Base-by-base conservation (phyloP, 225 moss, liverwort and hornwort genomes). In the Polytrichum commune region DNA sequence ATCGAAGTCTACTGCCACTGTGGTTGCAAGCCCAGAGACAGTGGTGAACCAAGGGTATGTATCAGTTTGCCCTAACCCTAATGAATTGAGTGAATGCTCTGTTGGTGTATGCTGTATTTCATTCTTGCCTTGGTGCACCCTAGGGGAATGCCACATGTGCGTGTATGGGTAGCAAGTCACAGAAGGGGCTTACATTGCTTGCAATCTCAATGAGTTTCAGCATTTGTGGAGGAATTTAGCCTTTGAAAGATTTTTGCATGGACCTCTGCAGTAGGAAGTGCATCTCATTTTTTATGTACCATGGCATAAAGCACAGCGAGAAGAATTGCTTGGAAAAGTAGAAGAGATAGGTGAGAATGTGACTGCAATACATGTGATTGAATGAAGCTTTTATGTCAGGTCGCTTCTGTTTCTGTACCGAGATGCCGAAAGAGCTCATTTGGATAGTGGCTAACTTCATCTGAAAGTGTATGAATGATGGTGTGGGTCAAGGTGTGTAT, bases 1-100 rank as follows among this genome's bases (percentile, higher is more conserved):
- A 67, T 60, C 76, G 60, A 79, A 81, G 74, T 72, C 74, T 2
- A 65, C 66, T 66, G 60, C 78, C 73, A 75, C 73, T 62, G 65
- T 73, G 60, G 76, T 78, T 26, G 13, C 72, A 65, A 72, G 68
- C 27, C 73, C 30, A 9, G 25, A 54, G 56, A 76, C 81, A 56
- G 76, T 68, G 83, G 80, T 64, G 18, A 72, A 6, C 27, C 25
- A 46, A 54, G 68, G 68, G 68, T 68, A 19, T 54, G 68, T 24
- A 27, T n/a, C 8, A 10, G 0, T 54, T 54, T 27, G 16, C 68
- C 24, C 19, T 68, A 24, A 55, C 63, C 10, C 9, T 23, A n/a
- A 1, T 53, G 29, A 8, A 10, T 23, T 1, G 10, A 27, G 22
- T 32, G 5, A 29, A 30, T 65, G 20, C 23, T 10, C 30, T 22